phyloP scores from a whole-genome alignment of 169 alveolate species.

The Perkinsus chesapeaki region DNA sequence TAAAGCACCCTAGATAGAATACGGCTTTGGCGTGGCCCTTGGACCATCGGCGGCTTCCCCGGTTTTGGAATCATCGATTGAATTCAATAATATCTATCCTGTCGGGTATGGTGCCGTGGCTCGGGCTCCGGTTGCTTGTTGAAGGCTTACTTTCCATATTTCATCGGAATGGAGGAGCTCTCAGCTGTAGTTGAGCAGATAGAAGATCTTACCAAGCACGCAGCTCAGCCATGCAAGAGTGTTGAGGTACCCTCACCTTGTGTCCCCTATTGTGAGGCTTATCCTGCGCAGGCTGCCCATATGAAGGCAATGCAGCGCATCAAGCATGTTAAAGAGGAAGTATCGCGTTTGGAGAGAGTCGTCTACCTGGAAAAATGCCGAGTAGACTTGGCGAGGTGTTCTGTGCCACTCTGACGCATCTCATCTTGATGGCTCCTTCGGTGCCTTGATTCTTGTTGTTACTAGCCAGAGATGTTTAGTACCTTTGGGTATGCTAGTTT shows the following conservation, averaged over 20 bases:
- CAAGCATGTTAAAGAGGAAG: not conserved
- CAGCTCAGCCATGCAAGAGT: not conserved
- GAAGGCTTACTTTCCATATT: not conserved
- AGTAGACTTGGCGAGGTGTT: too few relatives aligned
- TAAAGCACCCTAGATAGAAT: too few relatives aligned
- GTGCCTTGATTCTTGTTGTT: too few relatives aligned
- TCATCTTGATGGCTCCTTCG: not conserved
- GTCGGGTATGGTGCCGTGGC: too few relatives aligned
- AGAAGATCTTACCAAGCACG: not conserved
- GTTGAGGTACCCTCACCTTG: not conserved
- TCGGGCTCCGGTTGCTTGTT: too few relatives aligned
- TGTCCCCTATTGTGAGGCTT: not conserved
- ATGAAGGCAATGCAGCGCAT: not conserved
- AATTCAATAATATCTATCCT: too few relatives aligned
- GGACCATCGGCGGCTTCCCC: too few relatives aligned
- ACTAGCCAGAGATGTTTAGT: too few relatives aligned
- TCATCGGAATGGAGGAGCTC: not conserved
- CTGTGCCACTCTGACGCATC: not conserved
- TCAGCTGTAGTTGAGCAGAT: not conserved
- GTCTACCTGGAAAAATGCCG: not conserved
- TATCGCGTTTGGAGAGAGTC: not conserved
- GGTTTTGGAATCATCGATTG: too few relatives aligned
- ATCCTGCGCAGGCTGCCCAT: not conserved
- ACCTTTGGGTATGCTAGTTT: not conserved
- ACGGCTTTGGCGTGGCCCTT: too few relatives aligned